Evolutionary conservation across 306 rosid genomes (phyloP), one percentile per base, ranked within the genome.

Genomic region (Alnus glutinosa): DNA sequence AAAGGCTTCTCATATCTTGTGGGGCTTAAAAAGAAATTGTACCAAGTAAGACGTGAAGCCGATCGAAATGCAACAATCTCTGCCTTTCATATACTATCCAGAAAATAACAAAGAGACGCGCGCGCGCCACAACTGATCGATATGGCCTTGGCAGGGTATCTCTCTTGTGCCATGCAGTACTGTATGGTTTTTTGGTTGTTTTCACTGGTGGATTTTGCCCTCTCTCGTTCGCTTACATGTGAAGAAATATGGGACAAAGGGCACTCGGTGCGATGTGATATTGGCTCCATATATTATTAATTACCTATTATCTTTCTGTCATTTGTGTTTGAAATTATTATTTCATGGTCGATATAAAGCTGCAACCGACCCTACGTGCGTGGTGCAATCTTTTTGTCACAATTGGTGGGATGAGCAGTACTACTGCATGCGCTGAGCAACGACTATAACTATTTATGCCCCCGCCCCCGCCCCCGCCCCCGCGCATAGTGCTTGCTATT

Each of bases 201-300:
- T 49, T 51, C 64, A 58, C 54, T 16, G 18, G 55, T 58, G 55
- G 47, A 28, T 76, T 59, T 70, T 55, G 57, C 55, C 32, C 81
- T 36, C 36, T 50, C 46, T 42, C 46, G 46, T 76, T 63, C 71
- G 55, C 47, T 58, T 66, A 73, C 86, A 79, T 73, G 89, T 82
- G 84, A 76, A 72, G 73, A n/a, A 82, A 82, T 70, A 82, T 46
- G 80, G 77, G 82, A 84, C 84, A 81, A 59, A 84, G 64, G 69
- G 76, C 83, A 57, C 67, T 70, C 86, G 15, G 54, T 52, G 72
- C 80, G 78, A 18, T 81, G 55, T 58, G 54, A 46, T 28, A 50
- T 73, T 23, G 28, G 73, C 73, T 73, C 79, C 83, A 63, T 64
- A 47, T 77, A n/a, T 71, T 75, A 78, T 74, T 59, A 11, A 78